A percentile compares a stretch with the other conserved stretches of the same genome.
Evolutionary conservation across 139 green algal genomes (phyloP).

Genomic region (Coelastrella sp.): DNA sequence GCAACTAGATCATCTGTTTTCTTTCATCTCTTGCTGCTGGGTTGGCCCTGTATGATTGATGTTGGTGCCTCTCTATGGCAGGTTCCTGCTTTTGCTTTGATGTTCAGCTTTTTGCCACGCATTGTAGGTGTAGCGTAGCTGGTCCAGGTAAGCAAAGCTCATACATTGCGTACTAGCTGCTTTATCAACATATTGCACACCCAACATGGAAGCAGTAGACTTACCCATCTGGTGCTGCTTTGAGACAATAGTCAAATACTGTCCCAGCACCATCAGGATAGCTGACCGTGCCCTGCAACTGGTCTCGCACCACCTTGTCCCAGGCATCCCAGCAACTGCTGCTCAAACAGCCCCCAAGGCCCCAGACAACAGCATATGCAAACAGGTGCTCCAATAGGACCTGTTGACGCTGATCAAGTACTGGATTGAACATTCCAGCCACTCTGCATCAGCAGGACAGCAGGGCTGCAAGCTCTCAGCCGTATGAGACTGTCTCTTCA

Average conservation of each 20-base stretch:
- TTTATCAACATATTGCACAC: neutral
- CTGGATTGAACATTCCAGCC: constrained; percentile 24
- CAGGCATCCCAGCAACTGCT: constrained; percentile 63
- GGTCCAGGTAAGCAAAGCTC: no score
- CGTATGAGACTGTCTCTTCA: no score
- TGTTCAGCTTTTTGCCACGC: no score
- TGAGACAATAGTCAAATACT: constrained; percentile 85
- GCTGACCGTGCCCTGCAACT: constrained; percentile 60
- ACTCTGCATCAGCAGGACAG: constrained; percentile 14
- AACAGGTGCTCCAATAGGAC: constrained; percentile 70
- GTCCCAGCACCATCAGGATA: constrained; percentile 51
- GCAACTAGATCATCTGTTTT: no score
- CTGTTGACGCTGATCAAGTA: constrained; percentile 7
- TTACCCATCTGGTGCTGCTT: constrained; percentile 61
- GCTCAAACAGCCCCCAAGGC: constrained; percentile 73
- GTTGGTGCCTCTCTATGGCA: no score
- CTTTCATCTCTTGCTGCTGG: no score
- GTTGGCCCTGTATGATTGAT: no score
- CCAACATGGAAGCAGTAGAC: no score
- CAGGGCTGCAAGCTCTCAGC: no score
- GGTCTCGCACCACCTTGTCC: constrained; percentile 66
- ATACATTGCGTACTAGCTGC: no score
- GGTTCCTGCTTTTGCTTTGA: no score
- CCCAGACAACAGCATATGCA: constrained; percentile 76
- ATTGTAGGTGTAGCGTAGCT: no score